Conservation (phyloP, 2,329 filamentous ascomycete species). For the Diaporthe aspalathi region DNA sequence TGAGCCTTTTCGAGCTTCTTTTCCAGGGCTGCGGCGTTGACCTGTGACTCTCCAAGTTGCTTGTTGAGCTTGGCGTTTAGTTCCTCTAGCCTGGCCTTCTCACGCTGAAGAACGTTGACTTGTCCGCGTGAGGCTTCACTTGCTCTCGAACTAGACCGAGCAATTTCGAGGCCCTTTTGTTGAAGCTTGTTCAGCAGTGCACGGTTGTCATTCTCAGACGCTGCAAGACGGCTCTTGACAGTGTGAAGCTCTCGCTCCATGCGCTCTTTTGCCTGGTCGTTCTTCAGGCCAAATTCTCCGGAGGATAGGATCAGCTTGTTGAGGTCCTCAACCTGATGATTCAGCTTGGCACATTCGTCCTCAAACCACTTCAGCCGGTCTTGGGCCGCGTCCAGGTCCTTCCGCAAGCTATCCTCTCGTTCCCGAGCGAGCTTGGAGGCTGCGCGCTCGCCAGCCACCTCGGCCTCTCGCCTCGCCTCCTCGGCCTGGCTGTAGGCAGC, state of each 20-base stretch:
- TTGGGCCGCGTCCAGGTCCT: constrained; percentile 83
- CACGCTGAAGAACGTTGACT: constrained; percentile 79
- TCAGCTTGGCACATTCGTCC: constrained; percentile 79
- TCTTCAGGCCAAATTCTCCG: constrained; percentile 87
- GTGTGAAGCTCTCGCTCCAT: constrained; percentile 92
- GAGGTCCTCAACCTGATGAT: constrained; percentile 83
- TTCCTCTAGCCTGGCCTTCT: constrained; percentile 86
- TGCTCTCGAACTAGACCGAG: constrained; percentile 86
- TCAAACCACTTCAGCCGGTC: constrained; percentile 83
- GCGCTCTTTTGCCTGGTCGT: constrained; percentile 94
- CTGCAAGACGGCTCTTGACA: constrained; percentile 86
- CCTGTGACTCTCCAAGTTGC: constrained; percentile 86
- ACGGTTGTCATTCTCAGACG: constrained; percentile 96
- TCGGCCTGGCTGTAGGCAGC: constrained; percentile 87
- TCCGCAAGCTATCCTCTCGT: constrained; percentile 79
- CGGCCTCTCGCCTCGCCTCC: constrained; percentile 84
- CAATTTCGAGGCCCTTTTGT: constrained; percentile 96
- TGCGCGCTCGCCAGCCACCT: constrained; percentile 81
- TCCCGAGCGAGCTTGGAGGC: constrained; percentile 84
- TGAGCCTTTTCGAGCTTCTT: constrained; percentile 96
- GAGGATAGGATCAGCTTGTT: constrained; percentile 90
- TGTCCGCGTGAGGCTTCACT: constrained; percentile 85
- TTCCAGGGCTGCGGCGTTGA: constrained; percentile 84
- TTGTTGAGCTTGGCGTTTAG: constrained; percentile 83
- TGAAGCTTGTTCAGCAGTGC: constrained; percentile 96